Evolutionary conservation across 192 early-diverging fungal species (phyloP), one percentile per base, ranked within the genome.

Genomic region (Dispira simplex): DNA sequence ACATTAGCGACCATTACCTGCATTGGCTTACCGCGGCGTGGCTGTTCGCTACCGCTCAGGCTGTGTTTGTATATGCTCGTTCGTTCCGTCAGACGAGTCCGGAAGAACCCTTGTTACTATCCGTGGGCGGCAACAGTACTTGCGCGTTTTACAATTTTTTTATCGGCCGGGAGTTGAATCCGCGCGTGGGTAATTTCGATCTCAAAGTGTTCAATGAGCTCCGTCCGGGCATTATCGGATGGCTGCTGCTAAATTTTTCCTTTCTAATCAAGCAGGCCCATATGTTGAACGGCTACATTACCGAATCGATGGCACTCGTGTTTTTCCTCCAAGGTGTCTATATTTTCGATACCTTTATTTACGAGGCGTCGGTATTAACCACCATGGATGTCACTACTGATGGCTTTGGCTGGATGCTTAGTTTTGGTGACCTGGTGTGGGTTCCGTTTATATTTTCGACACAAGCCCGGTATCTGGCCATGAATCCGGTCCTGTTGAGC

Each of bases 351-450:
- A 83, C 91, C 4, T 70, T 93, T 44, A 20, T 77, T 58, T 77
- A 71, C 52, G 77, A 83, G 68, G 53, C 75, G 20, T 83, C 89
- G 13, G 89, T 98, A 21, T 67, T 98, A 72, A 94, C 95, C 18
- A 98, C 93, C 8, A 95, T 96, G 91, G 93, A 98, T 64, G 90
- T 98, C n/a, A 91, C 86, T 20, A 93, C 89, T 8, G 95, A 98
- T 69, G 95, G 95, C 10, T 96, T 98, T 71, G 95, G 95, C 11
- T 92, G 81, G 70, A 89, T 90, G 89, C 78, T 90, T 51, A 79
- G 81, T 26, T 86, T 86, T 69, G 86, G 85, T 56, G 77, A 89
- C 46, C 71, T 93, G 46, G 83, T 84, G 18, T 98, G 95, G 95
- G 83, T 98, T 32, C 91, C 91, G 14, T 84, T 90, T 74, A 88